Base-by-base conservation (phyloP, 2,329 filamentous ascomycete genomes). In the Ophiocordyceps camponoti-leonardi region DNA sequence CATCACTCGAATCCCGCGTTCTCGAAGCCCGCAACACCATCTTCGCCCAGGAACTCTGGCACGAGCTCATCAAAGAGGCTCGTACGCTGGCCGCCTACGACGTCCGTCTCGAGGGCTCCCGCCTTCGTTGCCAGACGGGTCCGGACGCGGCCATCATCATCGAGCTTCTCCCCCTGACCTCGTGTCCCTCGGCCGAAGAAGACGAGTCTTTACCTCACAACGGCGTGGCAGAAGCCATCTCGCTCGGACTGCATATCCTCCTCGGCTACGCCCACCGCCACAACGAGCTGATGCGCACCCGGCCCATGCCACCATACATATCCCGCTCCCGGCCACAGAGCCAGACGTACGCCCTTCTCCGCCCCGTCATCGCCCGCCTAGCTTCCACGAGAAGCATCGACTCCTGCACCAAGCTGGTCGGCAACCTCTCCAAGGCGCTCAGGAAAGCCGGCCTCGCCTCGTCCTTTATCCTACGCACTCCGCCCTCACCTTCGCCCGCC, bases 41-140 rank as follows among this genome's bases (percentile, higher is more conserved):
- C 19, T 87, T 85, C 54, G 79, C 84, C 26, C 81, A 88, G 56
- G 92, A 98, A 58, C 66, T 98, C 2, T 95, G 87, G 73, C 80
- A 94, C 53, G 92, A 98, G 62, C 69, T 96, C 48, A 80, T 81
- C 45, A 75, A 86, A 18, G 92, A 98, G 62, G 79, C 83, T 0
- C 81, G 87, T 16, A 72, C 72, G 0, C 67, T 94, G 20, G 71
- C 81, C 3, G 77, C 79, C 12, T 79, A 84, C 49, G 77, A 81
- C 11, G 80, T 95, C 13, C 73, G 72, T 23, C 73, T 79, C 14
- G 71, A 76, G 33, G 77, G 72, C 14, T 66, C 74, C 23, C 63
- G 69, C 3, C 68, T 86, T 40, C 67, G 68, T 11, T 76, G 78
- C 53, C 64, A 69, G 3, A 59, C 77, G 1, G 67, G 71, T n/a